phyloP scores from a whole-genome alignment of 257 asterid genomes.

The Primulina eburnea region DNA sequence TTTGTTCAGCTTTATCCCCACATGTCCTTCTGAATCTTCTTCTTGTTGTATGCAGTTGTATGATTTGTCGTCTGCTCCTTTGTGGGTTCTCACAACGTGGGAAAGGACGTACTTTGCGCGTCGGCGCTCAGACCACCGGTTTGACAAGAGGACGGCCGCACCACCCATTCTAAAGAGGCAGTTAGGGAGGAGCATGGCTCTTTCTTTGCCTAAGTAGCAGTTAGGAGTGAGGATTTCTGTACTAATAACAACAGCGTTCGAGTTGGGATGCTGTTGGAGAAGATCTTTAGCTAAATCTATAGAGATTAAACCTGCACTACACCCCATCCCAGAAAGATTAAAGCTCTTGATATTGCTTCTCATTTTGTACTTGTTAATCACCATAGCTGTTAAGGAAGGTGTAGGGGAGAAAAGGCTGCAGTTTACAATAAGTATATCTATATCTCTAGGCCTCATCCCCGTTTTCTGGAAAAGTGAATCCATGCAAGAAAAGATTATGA shows the following conservation, averaged over 20 bases:
- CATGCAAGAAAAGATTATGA: slow-evolving; percentile 30
- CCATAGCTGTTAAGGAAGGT: slow-evolving; percentile 33
- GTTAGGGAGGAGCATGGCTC: slow-evolving; percentile 53
- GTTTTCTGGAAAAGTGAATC: slow-evolving; percentile 29
- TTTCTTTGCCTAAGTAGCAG: slow-evolving; percentile 38
- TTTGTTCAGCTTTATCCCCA: slow-evolving; percentile 28
- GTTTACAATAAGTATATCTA: slow-evolving; percentile 30
- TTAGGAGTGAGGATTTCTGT: slow-evolving; percentile 42
- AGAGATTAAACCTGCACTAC: slow-evolving; percentile 58
- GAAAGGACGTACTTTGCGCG: slow-evolving; percentile 8
- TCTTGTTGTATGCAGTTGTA: slow-evolving; percentile 28
- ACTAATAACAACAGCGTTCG: slow-evolving; percentile 53
- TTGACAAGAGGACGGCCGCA: slow-evolving; percentile 43
- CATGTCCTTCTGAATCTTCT: slow-evolving; percentile 30
- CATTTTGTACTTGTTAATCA: slow-evolving; percentile 29
- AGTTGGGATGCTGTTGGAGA: slow-evolving; percentile 45
- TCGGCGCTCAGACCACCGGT: slow-evolving; percentile 39
- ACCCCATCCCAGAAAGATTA: slow-evolving; percentile 38
- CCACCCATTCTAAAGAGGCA: slow-evolving; percentile 49
- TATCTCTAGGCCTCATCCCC: slow-evolving; percentile 17
- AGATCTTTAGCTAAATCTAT: slow-evolving; percentile 55
- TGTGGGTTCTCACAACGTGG: slow-evolving; percentile 22
- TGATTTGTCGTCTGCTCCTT: slow-evolving; percentile 25
- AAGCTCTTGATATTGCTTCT: slow-evolving; percentile 29
- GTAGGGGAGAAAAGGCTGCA: slow-evolving; percentile 35